Conservation (phyloP, 345 rosid species). For the Eucalyptus polyanthemos region DNA sequence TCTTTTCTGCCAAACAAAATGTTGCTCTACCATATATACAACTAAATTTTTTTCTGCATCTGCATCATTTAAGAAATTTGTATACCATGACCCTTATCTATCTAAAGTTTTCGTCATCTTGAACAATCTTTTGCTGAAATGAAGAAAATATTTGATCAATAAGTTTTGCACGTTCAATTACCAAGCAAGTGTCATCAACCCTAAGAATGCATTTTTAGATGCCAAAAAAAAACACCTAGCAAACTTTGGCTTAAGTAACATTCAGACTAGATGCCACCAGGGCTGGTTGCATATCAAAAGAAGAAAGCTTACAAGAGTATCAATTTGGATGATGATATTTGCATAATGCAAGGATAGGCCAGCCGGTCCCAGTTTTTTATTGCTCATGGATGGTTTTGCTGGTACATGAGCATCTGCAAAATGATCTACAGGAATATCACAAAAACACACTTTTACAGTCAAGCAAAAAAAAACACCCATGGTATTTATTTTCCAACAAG, state of each 20-base stretch:
- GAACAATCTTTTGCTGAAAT: neutral
- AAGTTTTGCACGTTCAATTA: neutral
- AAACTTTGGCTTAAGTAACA: neutral
- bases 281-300: neutral
- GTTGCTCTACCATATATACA: neutral
- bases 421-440: neutral
- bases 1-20: neutral
- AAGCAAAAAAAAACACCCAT: neutral
- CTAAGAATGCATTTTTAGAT: neutral
- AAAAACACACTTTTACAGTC: neutral
- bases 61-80: neutral
- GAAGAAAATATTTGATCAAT: neutral
- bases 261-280: neutral
- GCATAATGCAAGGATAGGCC: constrained; percentile 99
- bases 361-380: constrained; percentile 71
- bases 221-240: neutral
- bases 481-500: neutral
- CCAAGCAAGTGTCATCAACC: neutral
- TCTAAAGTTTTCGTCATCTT: neutral
- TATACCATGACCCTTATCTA: neutral
- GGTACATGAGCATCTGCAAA: constrained; percentile 14
- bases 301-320: constrained; percentile 70
- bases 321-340: constrained; percentile 85
- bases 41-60: neutral
- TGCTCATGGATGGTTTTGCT: constrained; percentile 23